phyloP scores from a whole-genome alignment of 1,139 yeast species.

The Scheffersomyces parashehatae region DNA sequence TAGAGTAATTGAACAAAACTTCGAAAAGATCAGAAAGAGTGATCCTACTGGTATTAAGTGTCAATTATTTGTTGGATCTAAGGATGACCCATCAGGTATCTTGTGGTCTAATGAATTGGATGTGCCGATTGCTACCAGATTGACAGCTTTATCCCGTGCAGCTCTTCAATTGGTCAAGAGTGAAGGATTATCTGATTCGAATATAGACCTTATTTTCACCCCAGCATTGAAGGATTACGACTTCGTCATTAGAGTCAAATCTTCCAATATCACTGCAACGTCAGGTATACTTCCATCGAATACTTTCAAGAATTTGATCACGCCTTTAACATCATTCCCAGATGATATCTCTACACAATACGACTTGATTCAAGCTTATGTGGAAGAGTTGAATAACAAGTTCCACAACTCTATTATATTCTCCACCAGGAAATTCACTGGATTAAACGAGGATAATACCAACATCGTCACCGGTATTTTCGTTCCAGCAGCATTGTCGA shows the following conservation, averaged over 20 bases:
- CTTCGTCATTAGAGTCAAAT: conserved; percentile 62
- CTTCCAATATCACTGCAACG: conserved; percentile 41
- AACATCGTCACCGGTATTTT: conserved; percentile 78
- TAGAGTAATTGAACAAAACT: conserved; percentile 64
- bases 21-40: conserved; percentile 61
- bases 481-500: conserved; percentile 59
- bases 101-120: conserved; percentile 75
- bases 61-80: conserved; percentile 80
- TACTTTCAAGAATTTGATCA: conserved; percentile 65
- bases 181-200: conserved; percentile 45
- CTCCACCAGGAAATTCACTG: conserved; percentile 56
- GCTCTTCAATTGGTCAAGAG: conserved; percentile 56
- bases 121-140: conserved; percentile 79
- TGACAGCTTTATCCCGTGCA: conserved; percentile 83
- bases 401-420: conserved; percentile 60
- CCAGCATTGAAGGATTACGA: conserved; percentile 87
- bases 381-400: conserved; percentile 56
- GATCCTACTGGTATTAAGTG: conserved; percentile 83
- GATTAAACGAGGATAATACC: conserved; percentile 48
- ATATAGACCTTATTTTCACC: conserved; percentile 61
- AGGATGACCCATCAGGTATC: conserved; percentile 80
- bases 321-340: conserved; percentile 41
- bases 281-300: conserved; percentile 59
- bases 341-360: conserved; percentile 45
- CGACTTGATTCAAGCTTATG: conserved; percentile 59